Base-by-base conservation (phyloP, 192 early-diverging fungal species). In the Entomortierella parvispora region DNA sequence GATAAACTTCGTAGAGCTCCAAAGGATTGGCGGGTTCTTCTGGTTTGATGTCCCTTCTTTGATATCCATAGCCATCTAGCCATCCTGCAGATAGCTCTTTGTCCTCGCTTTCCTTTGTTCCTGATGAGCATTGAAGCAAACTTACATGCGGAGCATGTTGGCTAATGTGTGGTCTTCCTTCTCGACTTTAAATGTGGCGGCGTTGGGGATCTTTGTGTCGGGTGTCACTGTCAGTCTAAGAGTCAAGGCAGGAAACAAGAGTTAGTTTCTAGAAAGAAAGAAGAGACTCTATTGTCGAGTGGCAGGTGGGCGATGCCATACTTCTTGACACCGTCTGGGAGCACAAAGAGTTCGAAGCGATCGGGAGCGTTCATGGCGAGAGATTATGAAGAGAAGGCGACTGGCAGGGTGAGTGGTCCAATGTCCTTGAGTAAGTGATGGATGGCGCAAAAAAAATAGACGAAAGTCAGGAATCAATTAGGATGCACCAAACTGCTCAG, bases 151-250 rank as follows among this genome's bases (percentile, higher is more conserved):
- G n/a, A 99, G 86, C 66, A 97, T 87, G 76, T 98, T 99, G 23
- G 92, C 98, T 3, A 99, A 81, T 18, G 97, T 99, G 72, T 99
- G 98, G 83, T 99, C 98, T 79, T 99, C 98, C 72, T 92, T 91
- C 46, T 95, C 87, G 45, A 99, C 90, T 46, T 87, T 90, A 80
- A 99, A 96, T 15, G 91, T 95, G 3, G 94, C 91, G 46, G 95
- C 95, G 71, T 99, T 99, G 18, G 94, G 92, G 79, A 99, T 91
- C 79, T 95, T 95, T 37, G 94, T 88, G 76, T 99, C 97, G 62
- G 88, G 90, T 22, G 85, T 81, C 72, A 96, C 93, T 14, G 86
- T 86, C 59, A 97, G 91, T 75, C 90, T 94, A 70, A 51, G 53
- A 55, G 42, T 48, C 18, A 26, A 66, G 15, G n/a, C 9, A 29